Evolutionary conservation across 2,329 filamentous ascomycete species (phyloP), one percentile per base, ranked within the genome.

Genomic region (Ilyonectria sp.): DNA sequence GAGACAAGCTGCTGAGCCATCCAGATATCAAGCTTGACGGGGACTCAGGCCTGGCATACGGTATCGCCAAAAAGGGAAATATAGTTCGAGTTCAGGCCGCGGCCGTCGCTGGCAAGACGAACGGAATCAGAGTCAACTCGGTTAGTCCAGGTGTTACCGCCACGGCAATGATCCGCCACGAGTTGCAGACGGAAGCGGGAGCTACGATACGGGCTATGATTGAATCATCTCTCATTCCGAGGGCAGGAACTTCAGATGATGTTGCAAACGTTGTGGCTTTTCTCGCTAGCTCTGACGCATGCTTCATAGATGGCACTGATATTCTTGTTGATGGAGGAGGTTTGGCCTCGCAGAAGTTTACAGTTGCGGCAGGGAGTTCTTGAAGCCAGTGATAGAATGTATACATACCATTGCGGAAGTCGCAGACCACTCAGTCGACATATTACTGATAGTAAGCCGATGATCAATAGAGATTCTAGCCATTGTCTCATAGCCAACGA

Each of bases 101-200:
- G 5, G 55, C 55, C 9, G 26, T 9, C 2, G 40, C 55, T 2
- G 40, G 55, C n/a, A 19, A 31, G 17, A 29, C 6, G 37, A 40
- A 43, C 17, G 37, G 40, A 4, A 40, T 31, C 15, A 47, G 55
- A 21, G 40, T 47, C 33, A 58, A 58, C 55, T 46, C 23, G 15
- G 15, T 58, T 40, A 58, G 55, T 15, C 26, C 55, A 13, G 55
- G 55, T 11, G 55, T 46, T 8, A 33, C 35, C 33, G 49, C 29
- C 11, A 35, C 49, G 29, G 29, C 29, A 35, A 35, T 52, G 29
- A n/a, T 21, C 4, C 49, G 49, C n/a, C 29, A 33, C 7, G 47
- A 50, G 49, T n/a, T 52, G 11, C 49, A 19, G n/a, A 8, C 29
- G 17, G 6, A 52, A 4, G 29, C 2, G 15, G 49, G 29, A n/a